These are phyloP conservation scores for Dendryphion nanum DNA, from an alignment of 2,329 filamentous ascomycete species.

Conservation along the genomic window DNA sequence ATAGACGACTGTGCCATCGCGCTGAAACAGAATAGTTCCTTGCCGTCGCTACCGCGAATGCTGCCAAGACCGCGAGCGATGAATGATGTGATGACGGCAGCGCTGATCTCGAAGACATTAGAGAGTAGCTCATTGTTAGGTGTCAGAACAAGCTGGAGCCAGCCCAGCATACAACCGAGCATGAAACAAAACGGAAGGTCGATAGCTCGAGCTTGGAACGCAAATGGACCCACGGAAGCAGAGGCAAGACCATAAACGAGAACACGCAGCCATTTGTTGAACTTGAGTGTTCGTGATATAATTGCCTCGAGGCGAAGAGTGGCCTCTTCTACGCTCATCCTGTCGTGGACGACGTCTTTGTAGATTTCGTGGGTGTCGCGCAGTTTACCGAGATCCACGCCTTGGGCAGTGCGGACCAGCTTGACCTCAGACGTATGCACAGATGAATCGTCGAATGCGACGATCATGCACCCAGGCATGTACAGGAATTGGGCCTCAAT, in stretches of 20 bases:
- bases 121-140: conserved; percentile 70
- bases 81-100: conserved; percentile 51
- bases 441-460: conserved; percentile 75
- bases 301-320: conserved; percentile 63
- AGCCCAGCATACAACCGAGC: conserved; percentile 70
- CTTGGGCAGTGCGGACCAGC: conserved; percentile 66
- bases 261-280: conserved; percentile 50
- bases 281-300: conserved; percentile 57
- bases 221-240: conserved; percentile 74
- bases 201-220: conserved; percentile 72
- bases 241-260: conserved; percentile 74
- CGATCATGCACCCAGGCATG: conserved; percentile 89
- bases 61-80: conserved; percentile 50
- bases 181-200: conserved; percentile 77
- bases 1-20: conserved; percentile 52
- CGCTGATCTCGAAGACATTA: conserved; percentile 52
- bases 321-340: conserved; percentile 70
- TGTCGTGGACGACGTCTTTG: conserved; percentile 78
- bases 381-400: conserved; percentile 71
- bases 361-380: conserved; percentile 75
- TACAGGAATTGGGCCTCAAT: conserved; percentile 90
- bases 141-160: conserved; percentile 71
- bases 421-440: conserved; percentile 81
- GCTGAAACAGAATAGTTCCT: conserved; percentile 50
- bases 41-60: conserved; percentile 36